phyloP scores from a whole-genome alignment of 1,284 basidiomycete species.

The Trametes versicolor region DNA sequence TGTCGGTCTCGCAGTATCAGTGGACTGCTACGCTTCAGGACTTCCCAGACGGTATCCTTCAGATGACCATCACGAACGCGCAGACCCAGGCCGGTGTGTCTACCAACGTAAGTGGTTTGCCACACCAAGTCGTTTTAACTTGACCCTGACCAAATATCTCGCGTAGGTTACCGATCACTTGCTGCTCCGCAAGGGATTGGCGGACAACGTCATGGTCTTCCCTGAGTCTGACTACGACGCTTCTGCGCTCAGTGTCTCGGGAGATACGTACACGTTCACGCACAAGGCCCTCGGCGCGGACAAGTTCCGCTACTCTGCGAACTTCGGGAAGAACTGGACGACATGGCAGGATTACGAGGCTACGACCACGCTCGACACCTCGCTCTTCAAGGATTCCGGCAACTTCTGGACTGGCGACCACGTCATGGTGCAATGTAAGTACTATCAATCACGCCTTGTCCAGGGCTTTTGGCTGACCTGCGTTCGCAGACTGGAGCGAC shows the following conservation, averaged over 20 bases:
- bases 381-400: constrained; percentile 59
- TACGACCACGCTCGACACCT: constrained; percentile 69
- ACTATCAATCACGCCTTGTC: neutral
- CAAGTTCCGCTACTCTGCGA: constrained; percentile 84
- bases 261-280: constrained; percentile 76
- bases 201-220: constrained; percentile 85
- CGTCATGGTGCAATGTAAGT: constrained; percentile 86
- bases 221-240: constrained; percentile 81
- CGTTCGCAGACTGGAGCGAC: constrained; percentile 75
- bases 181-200: constrained; percentile 79
- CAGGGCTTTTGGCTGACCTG: neutral
- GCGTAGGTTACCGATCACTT: constrained; percentile 75
- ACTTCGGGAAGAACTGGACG: constrained; percentile 89
- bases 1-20: constrained; percentile 67
- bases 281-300: constrained; percentile 91
- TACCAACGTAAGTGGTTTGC: constrained; percentile 60
- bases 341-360: constrained; percentile 82
- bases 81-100: constrained; percentile 51
- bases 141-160: constrained; percentile 6
- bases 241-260: constrained; percentile 65
- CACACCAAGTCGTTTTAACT: neutral
- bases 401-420: constrained; percentile 88
- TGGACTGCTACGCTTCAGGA: constrained; percentile 80
- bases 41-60: constrained; percentile 83
- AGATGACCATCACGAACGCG: constrained; percentile 74